phyloP scores from a whole-genome alignment of 495 filamentous ascomycete genomes.

The Hyaloscypha hepaticicola region DNA sequence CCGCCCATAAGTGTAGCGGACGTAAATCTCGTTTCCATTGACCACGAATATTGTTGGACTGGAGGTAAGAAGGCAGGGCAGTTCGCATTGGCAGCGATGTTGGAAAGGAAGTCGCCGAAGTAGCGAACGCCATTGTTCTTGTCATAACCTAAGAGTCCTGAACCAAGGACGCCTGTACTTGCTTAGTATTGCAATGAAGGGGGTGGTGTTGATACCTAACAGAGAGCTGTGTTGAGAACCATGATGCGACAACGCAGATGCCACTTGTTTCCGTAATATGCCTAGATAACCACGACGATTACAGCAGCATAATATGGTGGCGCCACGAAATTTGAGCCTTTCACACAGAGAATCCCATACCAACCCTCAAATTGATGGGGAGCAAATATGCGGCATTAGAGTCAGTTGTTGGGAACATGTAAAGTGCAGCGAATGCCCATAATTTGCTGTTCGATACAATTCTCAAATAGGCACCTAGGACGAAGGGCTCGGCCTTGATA shows the following conservation, averaged over 20 bases:
- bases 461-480: constrained; percentile 46
- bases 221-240: constrained; percentile 49
- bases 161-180: constrained; percentile 41
- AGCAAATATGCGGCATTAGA: constrained; percentile 67
- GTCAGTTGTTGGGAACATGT: constrained; percentile 36
- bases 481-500: constrained; percentile 49
- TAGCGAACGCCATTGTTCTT: constrained; percentile 51
- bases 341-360: constrained; percentile 58
- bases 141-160: constrained; percentile 53
- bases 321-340: constrained; percentile 58
- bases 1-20: constrained; percentile 55
- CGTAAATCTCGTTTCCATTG: constrained; percentile 63
- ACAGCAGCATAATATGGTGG: constrained; percentile 62
- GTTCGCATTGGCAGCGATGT: constrained; percentile 60
- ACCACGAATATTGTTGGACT: constrained; percentile 64
- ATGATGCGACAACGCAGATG: constrained; percentile 57
- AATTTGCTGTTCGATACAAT: constrained; percentile 56
- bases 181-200: background rate
- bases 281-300: constrained; percentile 55
- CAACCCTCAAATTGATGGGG: constrained; percentile 57
- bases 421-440: constrained; percentile 46
- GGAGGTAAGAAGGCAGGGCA: constrained; percentile 55
- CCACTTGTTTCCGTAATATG: constrained; percentile 56
- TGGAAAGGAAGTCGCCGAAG: constrained; percentile 63
- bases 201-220: background rate